Conservation (phyloP, 306 rosid species). For the Lotus japonicus region DNA sequence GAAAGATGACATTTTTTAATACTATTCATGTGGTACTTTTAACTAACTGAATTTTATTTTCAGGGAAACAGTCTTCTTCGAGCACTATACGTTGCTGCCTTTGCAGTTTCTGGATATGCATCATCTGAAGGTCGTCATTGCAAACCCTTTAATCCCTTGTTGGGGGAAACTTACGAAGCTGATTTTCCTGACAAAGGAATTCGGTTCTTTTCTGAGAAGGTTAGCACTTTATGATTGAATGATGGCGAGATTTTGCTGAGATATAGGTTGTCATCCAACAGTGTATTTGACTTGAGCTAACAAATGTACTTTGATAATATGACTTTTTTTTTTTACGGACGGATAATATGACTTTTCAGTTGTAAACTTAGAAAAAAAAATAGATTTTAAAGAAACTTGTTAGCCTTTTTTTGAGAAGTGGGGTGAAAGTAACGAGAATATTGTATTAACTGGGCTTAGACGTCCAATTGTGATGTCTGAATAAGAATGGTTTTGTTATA, state of each 20-base stretch:
- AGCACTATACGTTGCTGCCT: constrained; percentile 83
- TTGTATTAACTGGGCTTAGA: no score
- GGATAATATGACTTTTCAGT: background rate
- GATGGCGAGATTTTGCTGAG: constrained; percentile 4
- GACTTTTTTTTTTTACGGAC: no score
- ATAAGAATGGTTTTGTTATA: background rate
- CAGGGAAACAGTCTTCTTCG: constrained; percentile 91
- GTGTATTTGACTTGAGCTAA: background rate
- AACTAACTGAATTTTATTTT: constrained; percentile 20
- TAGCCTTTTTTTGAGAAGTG: background rate
- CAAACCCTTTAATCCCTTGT: constrained; percentile 94
- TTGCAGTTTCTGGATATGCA: constrained; percentile 97
- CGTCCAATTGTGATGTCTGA: background rate
- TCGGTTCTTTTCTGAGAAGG: constrained; percentile 99
- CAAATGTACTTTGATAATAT: background rate
- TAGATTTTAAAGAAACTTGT: background rate
- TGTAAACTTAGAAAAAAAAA: background rate
- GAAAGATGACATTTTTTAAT: constrained; percentile 11
- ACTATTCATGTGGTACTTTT: constrained; percentile 6
- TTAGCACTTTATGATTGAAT: constrained; percentile 23
- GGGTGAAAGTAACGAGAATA: no score
- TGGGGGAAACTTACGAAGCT: constrained; percentile 99
- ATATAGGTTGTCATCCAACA: constrained; percentile 3
- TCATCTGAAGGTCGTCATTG: constrained; percentile 95
- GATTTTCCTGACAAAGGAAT: constrained; percentile 87